phyloP scores from a whole-genome alignment of 192 early-diverging fungal genomes.

The Coemansia sp. region DNA sequence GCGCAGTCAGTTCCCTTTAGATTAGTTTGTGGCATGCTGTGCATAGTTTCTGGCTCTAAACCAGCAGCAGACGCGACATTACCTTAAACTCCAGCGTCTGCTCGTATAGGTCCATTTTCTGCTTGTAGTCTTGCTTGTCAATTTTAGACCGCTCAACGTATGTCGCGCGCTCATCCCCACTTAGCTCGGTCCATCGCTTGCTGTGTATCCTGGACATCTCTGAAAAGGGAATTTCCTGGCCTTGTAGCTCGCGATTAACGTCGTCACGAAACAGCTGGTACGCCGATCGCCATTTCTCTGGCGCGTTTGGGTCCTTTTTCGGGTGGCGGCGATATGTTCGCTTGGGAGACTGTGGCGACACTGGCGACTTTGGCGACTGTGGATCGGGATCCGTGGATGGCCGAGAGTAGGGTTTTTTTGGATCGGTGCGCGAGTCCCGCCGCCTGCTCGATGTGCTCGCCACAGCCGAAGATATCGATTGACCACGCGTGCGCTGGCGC shows the following conservation, averaged over 20 bases:
- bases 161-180: conserved; percentile 16
- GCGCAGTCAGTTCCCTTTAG: not conserved
- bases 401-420: conserved; percentile 30
- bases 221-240: conserved; percentile 44
- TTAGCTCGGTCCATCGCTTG: conserved; percentile 47
- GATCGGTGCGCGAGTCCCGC: conserved; percentile 31
- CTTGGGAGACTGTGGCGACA: conserved; percentile 29
- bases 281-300: conserved; percentile 55
- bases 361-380: conserved; percentile 1
- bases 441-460: conserved; percentile 19
- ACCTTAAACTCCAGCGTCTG: conserved; percentile 43
- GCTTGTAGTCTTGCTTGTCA: conserved; percentile 48
- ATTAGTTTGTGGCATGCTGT: not conserved
- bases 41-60: not conserved
- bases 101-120: conserved; percentile 41
- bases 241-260: conserved; percentile 49
- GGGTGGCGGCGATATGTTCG: conserved; percentile 52
- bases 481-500: conserved; percentile 35
- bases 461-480: conserved; percentile 33
- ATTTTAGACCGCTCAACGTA: conserved; percentile 35
- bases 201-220: conserved; percentile 59
- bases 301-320: conserved; percentile 52
- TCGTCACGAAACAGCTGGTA: conserved; percentile 59
- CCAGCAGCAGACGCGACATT: not conserved
- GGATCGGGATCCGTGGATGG: conserved; percentile 17